Base-by-base conservation (phyloP, 2,329 filamentous ascomycete genomes). In the Botrytis cinerea region DNA sequence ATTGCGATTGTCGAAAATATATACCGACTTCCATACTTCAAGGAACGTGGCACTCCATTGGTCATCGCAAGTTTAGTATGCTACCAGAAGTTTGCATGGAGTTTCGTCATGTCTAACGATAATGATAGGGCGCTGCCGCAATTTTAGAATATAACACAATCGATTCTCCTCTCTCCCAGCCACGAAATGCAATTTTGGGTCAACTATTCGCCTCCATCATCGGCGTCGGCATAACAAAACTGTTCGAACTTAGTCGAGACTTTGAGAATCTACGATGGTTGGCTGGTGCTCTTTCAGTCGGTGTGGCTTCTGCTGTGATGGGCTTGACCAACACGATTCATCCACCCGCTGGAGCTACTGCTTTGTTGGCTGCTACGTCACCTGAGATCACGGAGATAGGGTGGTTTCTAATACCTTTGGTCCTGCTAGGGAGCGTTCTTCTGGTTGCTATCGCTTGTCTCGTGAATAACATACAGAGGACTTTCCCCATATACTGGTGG, bases 131-230 rank as follows among this genome's bases (percentile, higher is more conserved):
- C 70, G 92, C 92, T 7, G 89, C 91, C 4, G 92, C 92, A 22
- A 91, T 94, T n/a, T 86, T 94, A 54, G 88, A 92, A 78, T 94
- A 92, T 81, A 90, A 90, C 78, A 86, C 89, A 64, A 90, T 93
- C 77, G 89, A 92, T 68, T 91, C 91, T 0, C 91, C 92, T 0
- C 87, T 94, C 43, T 86, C 92, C 0, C 92, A 94, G 78, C 92
- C 92, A 1, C 89, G 92, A 38, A 93, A 91, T 80, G 86, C 88
- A 60, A 80, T 94, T 22, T 75, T 91, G 10, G 90, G 91, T n/a
- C 92, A 94, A 79, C 72, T 92, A 45, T 80, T 93, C 60, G 85
- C 90, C 1, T 86, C 89, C 18, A 54, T 89, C 5, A 83, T 90
- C 48, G 92, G 91, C 16, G 85, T 93, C 20, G 81, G 83, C 43